Evolutionary conservation across 352 stramenopile genomes (phyloP).

Genomic region (Pythium oligandrum): DNA sequence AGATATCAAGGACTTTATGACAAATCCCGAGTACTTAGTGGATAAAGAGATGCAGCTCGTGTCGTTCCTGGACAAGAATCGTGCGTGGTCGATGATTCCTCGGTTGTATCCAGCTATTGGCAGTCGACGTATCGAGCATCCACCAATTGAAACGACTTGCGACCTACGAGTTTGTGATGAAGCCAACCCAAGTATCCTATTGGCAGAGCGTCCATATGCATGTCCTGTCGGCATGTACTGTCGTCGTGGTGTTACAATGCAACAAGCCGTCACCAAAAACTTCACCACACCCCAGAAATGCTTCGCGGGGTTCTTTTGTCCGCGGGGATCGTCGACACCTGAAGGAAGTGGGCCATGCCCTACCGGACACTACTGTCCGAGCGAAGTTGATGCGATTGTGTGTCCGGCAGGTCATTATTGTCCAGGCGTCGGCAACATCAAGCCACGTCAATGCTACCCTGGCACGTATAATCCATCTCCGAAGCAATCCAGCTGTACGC

Average conservation of each 20-base stretch:
- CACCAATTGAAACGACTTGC: slow-evolving; percentile 46
- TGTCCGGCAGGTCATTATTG: slow-evolving; percentile 94
- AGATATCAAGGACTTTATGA: slow-evolving; percentile 56
- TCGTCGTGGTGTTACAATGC: slow-evolving; percentile 71
- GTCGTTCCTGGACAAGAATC: slow-evolving; percentile 43
- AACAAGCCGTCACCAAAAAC: slow-evolving; percentile 70
- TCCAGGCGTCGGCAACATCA: slow-evolving; percentile 92
- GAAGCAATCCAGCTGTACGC: slow-evolving; percentile 89
- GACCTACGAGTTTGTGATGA: slow-evolving; percentile 45
- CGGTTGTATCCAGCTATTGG: slow-evolving; percentile 42
- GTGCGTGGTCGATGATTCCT: slow-evolving; percentile 43
- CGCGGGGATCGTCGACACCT: slow-evolving; percentile 85
- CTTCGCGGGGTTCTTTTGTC: slow-evolving; percentile 96
- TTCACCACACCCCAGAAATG: slow-evolving; percentile 94
- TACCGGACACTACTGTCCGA: slow-evolving; percentile 94
- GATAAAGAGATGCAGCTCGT: slow-evolving; percentile 65
- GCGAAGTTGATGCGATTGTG: slow-evolving; percentile 81
- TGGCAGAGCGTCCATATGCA: slow-evolving; percentile 91
- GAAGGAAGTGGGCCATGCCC: slow-evolving; percentile 93
- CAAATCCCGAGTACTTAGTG: slow-evolving; percentile 48
- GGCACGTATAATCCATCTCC: slow-evolving; percentile 89
- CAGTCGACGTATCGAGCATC: slow-evolving; percentile 58
- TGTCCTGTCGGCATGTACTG: slow-evolving; percentile 95
- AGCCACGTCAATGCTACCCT: slow-evolving; percentile 88
- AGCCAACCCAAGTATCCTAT: slow-evolving; percentile 25